Evolutionary conservation across 352 stramenopile genomes (phyloP).

Genomic region (Globisporangium solare): DNA sequence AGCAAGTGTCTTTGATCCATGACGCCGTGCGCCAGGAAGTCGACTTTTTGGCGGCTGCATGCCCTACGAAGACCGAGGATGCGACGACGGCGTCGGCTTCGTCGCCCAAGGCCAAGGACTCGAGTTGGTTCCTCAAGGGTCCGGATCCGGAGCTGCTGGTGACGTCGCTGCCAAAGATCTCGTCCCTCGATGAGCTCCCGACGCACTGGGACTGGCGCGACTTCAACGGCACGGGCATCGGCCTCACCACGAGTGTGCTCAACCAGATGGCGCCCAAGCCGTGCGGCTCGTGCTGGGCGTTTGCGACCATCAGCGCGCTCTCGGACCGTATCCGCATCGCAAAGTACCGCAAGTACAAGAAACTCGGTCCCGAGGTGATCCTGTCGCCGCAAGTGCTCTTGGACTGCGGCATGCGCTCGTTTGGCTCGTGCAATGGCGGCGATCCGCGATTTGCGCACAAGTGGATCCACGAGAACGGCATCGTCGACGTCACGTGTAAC

Average conservation of each 20-base stretch:
- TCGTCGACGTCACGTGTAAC: conserved; percentile 78
- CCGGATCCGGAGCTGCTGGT: conserved; percentile 54
- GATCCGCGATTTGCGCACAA: conserved; percentile 78
- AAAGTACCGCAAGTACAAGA: conserved; percentile 49
- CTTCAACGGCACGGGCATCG: conserved; percentile 75
- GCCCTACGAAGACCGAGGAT: conserved; percentile 9
- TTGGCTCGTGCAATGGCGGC: conserved; percentile 74
- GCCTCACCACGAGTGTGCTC: conserved; percentile 62
- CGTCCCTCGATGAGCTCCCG: conserved; percentile 57
- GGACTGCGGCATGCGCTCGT: conserved; percentile 78
- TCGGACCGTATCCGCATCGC: conserved; percentile 79
- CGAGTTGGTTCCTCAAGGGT: conserved; percentile 59
- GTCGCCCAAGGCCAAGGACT: conserved; percentile 27
- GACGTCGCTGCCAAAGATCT: conserved; percentile 33
- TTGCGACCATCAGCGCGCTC: conserved; percentile 62
- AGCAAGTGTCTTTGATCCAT: conserved; percentile 21
- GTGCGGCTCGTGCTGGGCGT: conserved; percentile 78
- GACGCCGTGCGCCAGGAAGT: conserved; percentile 49
- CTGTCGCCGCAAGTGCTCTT: conserved; percentile 67
- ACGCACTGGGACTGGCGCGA: conserved; percentile 75
- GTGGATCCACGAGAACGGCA: conserved; percentile 81
- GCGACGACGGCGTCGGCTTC: background rate
- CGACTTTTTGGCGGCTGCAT: conserved; percentile 42
- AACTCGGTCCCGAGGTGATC: conserved; percentile 49
- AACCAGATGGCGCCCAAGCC: conserved; percentile 79